Evolutionary conservation across 768 basidiomycete species (phyloP), one percentile per base, ranked within the genome.

Genomic region (Hysterangium stoloniferum): DNA sequence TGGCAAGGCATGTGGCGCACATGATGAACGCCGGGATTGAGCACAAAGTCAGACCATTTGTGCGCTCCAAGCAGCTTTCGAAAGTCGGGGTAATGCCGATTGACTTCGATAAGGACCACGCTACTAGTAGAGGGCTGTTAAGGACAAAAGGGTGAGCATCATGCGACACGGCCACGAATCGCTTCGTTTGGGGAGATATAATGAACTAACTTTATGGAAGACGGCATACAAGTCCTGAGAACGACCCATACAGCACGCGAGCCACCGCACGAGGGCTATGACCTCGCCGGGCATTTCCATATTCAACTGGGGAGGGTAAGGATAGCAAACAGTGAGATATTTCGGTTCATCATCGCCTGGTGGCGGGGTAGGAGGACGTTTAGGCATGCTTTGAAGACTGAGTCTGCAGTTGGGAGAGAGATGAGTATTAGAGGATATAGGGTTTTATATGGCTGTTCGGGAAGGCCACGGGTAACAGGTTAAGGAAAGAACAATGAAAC

Each of bases 31-130:
- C 45, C 60, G 1, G 74, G 71, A 4, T 67, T 64, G 54, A 60
- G 66, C 15, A 79, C 60, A 46, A 78, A 71, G 27, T 74, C 66
- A 17, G 46, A 48, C 76, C 76, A 78, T 13, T 66, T 64, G 54
- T 79, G 78, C 56, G 76, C 75, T 48, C 77, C 78, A 1, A 79
- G 62, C 12, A 79, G 55, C 12, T 59, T 58, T 20, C 67, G 61
- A 15, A 66, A 64, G 37, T 67, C 58, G 3, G 55, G 43, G 44
- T 65, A 72, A 3, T 57, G 56, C 50, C 70, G 70, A 29, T 70
- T 66, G 52, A 79, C 61, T 52, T 78, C 75, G 20, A 77, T 58
- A 7, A 78, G 58, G n/a, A 77, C 70, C 66, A 73, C 75, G 4
- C 64, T 71, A 8, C 17, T 19, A 22, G 46, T 33, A 20, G 46